Evolutionary conservation across 2,329 filamentous ascomycete genomes (phyloP).

Genomic region (Mariannaea elegans): DNA sequence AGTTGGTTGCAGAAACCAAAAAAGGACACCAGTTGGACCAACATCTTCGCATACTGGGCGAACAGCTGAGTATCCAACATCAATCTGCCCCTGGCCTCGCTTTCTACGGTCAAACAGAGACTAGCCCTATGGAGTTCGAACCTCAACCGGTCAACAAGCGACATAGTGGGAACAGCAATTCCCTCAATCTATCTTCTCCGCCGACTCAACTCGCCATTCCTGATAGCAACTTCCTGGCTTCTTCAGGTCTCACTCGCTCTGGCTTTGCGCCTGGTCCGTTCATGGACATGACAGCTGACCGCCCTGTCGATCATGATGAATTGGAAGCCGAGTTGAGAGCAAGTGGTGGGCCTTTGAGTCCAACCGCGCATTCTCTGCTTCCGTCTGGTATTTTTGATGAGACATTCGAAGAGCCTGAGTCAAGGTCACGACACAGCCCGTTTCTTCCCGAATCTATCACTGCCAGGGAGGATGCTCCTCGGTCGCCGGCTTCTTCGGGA

Average conservation of each 20-base stretch:
- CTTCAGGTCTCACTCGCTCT: conserved; percentile 63
- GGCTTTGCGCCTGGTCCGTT: conserved; percentile 64
- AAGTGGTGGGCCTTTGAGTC: conserved; percentile 76
- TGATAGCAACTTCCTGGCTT: conserved; percentile 56
- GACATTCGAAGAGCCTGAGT: conserved; percentile 65
- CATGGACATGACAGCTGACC: conserved; percentile 56
- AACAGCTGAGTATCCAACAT: conserved; percentile 57
- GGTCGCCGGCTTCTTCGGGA: conserved; percentile 69
- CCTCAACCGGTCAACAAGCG: conserved; percentile 50
- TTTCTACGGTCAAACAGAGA: conserved; percentile 57
- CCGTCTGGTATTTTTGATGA: conserved; percentile 75
- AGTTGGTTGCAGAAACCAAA: conserved; percentile 57
- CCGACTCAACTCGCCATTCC: conserved; percentile 50
- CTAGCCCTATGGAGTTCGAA: conserved; percentile 59
- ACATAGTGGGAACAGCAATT: conserved; percentile 58
- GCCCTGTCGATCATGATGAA: conserved; percentile 51
- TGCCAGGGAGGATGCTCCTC: conserved; percentile 55
- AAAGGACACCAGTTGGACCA: conserved; percentile 56
- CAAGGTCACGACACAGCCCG: conserved; percentile 38
- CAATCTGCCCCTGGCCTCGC: conserved; percentile 48
- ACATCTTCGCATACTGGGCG: conserved; percentile 55
- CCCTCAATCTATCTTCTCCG: conserved; percentile 50
- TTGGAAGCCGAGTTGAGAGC: conserved; percentile 71
- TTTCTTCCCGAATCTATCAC: conserved; percentile 45
- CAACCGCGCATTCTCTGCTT: conserved; percentile 77